Evolutionary conservation across 2,329 filamentous ascomycete species (phyloP), one percentile per base, ranked within the genome.

Genomic region (Fusarium coffeatum): DNA sequence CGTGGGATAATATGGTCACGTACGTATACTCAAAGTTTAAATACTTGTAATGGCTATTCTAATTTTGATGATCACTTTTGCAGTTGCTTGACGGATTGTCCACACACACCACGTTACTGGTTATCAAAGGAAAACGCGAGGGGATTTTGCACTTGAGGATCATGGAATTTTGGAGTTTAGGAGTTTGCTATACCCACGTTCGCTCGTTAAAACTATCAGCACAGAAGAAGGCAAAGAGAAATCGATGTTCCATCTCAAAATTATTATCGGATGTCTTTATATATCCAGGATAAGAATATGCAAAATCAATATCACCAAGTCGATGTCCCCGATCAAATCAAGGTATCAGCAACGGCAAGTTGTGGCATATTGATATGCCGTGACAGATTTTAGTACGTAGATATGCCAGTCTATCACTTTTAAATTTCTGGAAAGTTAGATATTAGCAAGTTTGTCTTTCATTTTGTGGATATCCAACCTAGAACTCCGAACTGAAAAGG

Each of bases 81-180:
- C 6, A 64, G 62, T 1, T 64, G 62, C 10, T 16, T 64, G 6
- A n/a, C 18, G 1, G 37, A 42, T 30, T 64, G 61, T 23, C 37
- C 45, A 15, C 25, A 46, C 8, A 48, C 27, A 7, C 40, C 62
- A 1, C 53, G 62, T 15, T 30, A 42, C 27, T 64, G 45, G 60
- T 15, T 65, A 25, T 23, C 62, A 18, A 64, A 64, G 6, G 62
- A 65, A 22, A 64, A 64, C 5, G 46, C 53, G 5, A 65, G 62
- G 15, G 32, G 62, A 1, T 64, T 37, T 16, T 64, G 62, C 13
- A 20, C 53, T 6, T 8, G 20, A 4, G 4, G 4, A 41, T 37
- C 34, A n/a, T 37, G 18, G 6, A 15, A 27, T 10, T 22, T 15
- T 43, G 23, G 13, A 15, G 8, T 18, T 23, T 46, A 15, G 15